Percentiles rank a stretch among this genome's conserved stretches.
phyloP scores from a whole-genome alignment of 306 rosid species.

The Hylodesmum podocarpum region DNA sequence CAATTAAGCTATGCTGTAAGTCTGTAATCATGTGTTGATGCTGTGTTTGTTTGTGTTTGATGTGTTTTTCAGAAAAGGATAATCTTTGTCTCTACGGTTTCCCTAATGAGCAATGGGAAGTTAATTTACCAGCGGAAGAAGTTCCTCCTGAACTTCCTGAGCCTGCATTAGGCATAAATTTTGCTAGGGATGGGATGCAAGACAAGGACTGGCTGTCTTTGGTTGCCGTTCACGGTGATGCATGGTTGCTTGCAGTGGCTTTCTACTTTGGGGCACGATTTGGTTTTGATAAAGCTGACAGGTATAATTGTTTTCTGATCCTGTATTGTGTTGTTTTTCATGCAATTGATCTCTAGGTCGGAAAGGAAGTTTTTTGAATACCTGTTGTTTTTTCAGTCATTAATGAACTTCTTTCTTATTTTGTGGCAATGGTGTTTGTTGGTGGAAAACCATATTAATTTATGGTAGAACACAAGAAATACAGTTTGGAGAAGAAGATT shows the following conservation, averaged over 20 bases:
- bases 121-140: conserved; percentile 38
- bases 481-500: neutral
- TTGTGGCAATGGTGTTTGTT: neutral
- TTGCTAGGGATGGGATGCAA: conserved; percentile 41
- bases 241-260: conserved; percentile 40
- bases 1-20: neutral
- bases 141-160: conserved; percentile 44
- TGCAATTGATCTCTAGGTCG: neutral
- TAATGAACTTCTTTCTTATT: neutral
- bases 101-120: conserved; percentile 37
- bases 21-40: neutral
- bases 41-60: conserved; percentile 6
- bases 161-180: conserved; percentile 42
- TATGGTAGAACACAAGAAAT: neutral
- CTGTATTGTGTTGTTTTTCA: neutral
- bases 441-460: neutral
- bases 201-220: conserved; percentile 43
- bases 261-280: conserved; percentile 40
- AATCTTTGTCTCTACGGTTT: conserved; percentile 38
- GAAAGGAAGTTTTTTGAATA: neutral
- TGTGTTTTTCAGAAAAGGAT: conserved; percentile 31
- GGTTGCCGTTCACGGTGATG: conserved; percentile 41
- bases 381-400: neutral
- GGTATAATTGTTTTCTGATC: conserved; percentile 12
- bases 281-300: conserved; percentile 39